A percentile compares a stretch with the other conserved stretches of the same genome.
Evolutionary conservation across 2,329 filamentous ascomycete species (phyloP).

Genomic region (Cladophialophora carrionii): DNA sequence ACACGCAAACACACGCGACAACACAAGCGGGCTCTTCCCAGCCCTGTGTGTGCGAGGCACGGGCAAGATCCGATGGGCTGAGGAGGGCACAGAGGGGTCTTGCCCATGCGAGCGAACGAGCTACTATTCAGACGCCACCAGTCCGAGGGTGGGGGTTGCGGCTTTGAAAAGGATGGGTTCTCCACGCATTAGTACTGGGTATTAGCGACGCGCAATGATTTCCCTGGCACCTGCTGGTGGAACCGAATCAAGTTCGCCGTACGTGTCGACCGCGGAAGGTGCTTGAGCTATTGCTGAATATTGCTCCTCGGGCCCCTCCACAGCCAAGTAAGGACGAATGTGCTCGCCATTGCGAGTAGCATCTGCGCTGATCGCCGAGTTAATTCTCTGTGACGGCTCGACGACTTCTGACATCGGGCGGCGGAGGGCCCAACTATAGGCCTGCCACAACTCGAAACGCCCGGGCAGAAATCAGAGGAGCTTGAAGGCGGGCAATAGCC

Average conservation of each 20-base stretch:
- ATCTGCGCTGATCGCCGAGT: neutral
- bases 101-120: conserved; percentile 6
- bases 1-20: neutral
- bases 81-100: neutral
- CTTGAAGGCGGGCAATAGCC: neutral
- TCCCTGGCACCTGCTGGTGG: neutral
- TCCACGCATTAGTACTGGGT: neutral
- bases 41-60: neutral
- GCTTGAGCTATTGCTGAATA: neutral
- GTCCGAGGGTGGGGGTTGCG: neutral
- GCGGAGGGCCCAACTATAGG: neutral
- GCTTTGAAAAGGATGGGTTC: neutral
- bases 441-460: too few relatives aligned
- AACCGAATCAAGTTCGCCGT: neutral
- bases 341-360: neutral
- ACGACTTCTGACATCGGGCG: neutral
- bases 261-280: neutral
- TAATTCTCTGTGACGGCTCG: neutral
- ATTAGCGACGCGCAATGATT: conserved; percentile 1
- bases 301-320: neutral
- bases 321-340: neutral
- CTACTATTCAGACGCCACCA: neutral
- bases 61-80: conserved; percentile 7
- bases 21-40: neutral
- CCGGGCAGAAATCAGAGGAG: too few relatives aligned